phyloP scores from a whole-genome alignment of 768 basidiomycete species.

The Exsudoporus frostii region DNA sequence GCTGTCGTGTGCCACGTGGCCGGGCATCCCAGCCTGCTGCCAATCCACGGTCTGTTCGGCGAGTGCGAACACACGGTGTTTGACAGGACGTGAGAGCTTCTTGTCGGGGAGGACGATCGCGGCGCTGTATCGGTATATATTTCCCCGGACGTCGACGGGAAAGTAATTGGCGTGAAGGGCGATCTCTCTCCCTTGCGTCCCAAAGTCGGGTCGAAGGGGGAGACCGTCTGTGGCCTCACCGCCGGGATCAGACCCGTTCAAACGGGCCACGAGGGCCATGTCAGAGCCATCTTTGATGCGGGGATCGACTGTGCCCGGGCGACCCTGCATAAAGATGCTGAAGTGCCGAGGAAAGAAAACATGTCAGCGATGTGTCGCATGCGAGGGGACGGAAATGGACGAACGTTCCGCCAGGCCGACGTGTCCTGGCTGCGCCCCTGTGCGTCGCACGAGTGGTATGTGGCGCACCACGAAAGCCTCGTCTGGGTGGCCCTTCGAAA shows the following conservation, averaged over 20 bases:
- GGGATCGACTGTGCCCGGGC: constrained; percentile 47
- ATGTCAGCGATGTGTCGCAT: not conserved
- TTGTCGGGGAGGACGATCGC: constrained; percentile 23
- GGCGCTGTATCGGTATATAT: constrained; percentile 41
- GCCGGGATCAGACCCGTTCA: constrained; percentile 25
- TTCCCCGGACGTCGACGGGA: constrained; percentile 38
- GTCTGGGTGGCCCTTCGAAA: not conserved
- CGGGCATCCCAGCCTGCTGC: constrained; percentile 33
- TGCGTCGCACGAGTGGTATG: constrained; percentile 16
- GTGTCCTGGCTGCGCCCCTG: constrained; percentile 19
- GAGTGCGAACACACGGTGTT: constrained; percentile 42
- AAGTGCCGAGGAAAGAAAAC: not conserved
- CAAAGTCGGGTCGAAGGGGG: constrained; percentile 46
- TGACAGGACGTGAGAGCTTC: constrained; percentile 33
- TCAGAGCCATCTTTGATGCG: constrained; percentile 46
- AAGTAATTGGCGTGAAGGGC: constrained; percentile 50
- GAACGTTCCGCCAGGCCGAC: constrained; percentile 19
- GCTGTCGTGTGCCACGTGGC: constrained; percentile 44
- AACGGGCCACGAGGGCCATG: constrained; percentile 32
- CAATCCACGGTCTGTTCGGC: constrained; percentile 42
- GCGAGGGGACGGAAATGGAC: constrained; percentile 1
- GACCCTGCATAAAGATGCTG: constrained; percentile 33
- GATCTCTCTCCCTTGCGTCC: constrained; percentile 38
- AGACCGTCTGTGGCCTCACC: constrained; percentile 17
- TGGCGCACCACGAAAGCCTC: constrained; percentile 1